phyloP scores from a whole-genome alignment of 805 yeast species.

The Suhomyces sp. region DNA sequence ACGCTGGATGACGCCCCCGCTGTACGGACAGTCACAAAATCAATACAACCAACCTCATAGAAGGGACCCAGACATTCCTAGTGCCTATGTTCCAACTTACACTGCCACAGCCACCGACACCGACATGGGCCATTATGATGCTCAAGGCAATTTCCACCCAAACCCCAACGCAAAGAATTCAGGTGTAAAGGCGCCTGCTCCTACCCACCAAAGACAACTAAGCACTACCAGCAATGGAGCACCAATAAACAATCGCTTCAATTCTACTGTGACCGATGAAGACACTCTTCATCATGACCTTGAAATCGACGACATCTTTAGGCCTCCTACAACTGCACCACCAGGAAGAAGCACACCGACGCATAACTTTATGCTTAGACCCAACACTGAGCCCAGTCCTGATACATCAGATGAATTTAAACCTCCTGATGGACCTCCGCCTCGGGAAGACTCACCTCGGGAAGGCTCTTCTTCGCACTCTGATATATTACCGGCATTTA shows the following conservation, averaged over 20 bases:
- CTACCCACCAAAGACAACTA: constrained; percentile 20
- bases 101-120: constrained; percentile 62
- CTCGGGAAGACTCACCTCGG: neutral
- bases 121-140: constrained; percentile 78
- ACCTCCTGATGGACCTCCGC: constrained; percentile 1
- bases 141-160: constrained; percentile 46
- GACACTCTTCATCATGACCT: constrained; percentile 5
- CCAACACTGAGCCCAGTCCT: neutral
- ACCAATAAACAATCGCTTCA: constrained; percentile 12
- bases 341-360: constrained; percentile 3
- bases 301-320: constrained; percentile 1
- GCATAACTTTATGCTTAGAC: constrained; percentile 3
- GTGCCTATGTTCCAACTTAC: constrained; percentile 62
- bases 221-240: constrained; percentile 13
- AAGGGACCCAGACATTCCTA: constrained; percentile 40
- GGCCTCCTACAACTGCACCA: constrained; percentile 6
- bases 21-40: constrained; percentile 63
- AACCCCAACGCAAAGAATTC: constrained; percentile 29
- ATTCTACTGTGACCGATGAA: constrained; percentile 8
- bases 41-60: constrained; percentile 46
- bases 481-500: constrained; percentile 12
- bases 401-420: neutral
- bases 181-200: constrained; percentile 14
- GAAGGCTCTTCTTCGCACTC: constrained; percentile 7
- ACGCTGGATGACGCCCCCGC: constrained; percentile 85